These are phyloP conservation scores for Intubia oerlemansii DNA, from an alignment of 2,329 filamentous ascomycete genomes.

Conservation along the genomic window DNA sequence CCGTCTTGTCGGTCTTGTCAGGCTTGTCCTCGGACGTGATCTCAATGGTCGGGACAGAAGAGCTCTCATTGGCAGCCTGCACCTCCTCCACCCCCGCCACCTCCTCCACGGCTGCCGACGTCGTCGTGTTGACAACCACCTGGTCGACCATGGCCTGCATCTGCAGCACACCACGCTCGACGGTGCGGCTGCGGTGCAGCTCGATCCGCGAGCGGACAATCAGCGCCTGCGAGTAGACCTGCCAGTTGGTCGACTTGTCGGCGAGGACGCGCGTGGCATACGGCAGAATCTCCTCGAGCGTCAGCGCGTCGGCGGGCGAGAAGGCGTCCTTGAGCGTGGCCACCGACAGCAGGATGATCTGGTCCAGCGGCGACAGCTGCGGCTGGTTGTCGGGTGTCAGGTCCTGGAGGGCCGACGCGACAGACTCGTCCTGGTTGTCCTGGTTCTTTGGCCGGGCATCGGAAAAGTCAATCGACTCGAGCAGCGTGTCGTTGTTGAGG, in stretches of 20 bases:
- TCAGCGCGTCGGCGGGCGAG: conserved; percentile 64
- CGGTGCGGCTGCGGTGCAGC: conserved; percentile 63
- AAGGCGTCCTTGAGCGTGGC: conserved; percentile 74
- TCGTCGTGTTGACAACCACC: conserved; percentile 61
- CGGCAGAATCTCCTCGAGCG: conserved; percentile 79
- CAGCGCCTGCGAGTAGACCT: conserved; percentile 86
- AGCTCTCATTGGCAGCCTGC: conserved; percentile 1
- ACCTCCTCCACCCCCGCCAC: conserved; percentile 76
- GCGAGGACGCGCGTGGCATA: conserved; percentile 76
- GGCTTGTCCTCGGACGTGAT: conserved; percentile 17
- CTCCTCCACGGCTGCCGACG: conserved; percentile 52
- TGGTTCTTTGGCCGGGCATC: conserved; percentile 9
- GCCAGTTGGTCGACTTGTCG: conserved; percentile 89
- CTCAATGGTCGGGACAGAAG: conserved; percentile 22
- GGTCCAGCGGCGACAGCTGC: conserved; percentile 61
- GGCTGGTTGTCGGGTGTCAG: conserved; percentile 67
- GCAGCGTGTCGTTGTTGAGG: conserved; percentile 78
- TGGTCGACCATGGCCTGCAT: conserved; percentile 92
- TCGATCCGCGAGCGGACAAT: conserved; percentile 81
- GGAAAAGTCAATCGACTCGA: conserved; percentile 70
- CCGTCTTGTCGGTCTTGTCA: conserved; percentile 15
- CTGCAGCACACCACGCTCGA: conserved; percentile 78
- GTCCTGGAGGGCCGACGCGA: conserved; percentile 40
- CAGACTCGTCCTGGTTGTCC: conserved; percentile 10
- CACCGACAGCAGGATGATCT: conserved; percentile 76